Evolutionary conservation across 75 land plant genomes (phyloP), one percentile per base, ranked within the genome.

Genomic region (Picea sitchensis): DNA sequence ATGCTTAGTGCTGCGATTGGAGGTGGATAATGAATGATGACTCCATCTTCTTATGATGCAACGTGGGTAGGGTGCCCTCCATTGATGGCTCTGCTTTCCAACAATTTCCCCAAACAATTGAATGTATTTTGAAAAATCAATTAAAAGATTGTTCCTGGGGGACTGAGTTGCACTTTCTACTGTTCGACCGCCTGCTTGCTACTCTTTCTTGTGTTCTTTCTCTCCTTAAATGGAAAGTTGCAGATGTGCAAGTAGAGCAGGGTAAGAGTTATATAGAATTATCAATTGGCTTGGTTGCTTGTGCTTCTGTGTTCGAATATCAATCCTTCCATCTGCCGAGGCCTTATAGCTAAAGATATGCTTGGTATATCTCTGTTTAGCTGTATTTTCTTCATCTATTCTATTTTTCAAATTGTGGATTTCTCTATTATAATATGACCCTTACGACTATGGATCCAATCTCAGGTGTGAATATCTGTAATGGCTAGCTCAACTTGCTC

Each of bases 31-130:
- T 87, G 89, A 2, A 82, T 92, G 86, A 92, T 94, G 14, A 86
- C n/a, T n/a, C n/a, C 59, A 0, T 94, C 96, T 0, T 84, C 96
- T 2, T 94, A 94, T 63, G 96, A 94, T 80, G 88, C 94, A 0
- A 94, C 96, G 0, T 93, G 96, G 96, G 96, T 93, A 65, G 87
- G 17, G 84, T 93, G 32, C 80, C 82, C 32, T n/a, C 80, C 17
- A n/a, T 41, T 41, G 54, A 36, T 31, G 47, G 47, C 47, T 36
- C 72, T 7, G 21, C n/a, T 14, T n/a, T 64, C 4, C 87, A 85
- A 34, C 79, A 86, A 75, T 86, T 86, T 51, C 87, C 87, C 14
- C 61, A 79, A 68, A 54, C 65, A 7, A 7, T 86, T 31, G 64
- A 86, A 23, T 86, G 87, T 85, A 83, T 86, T 59, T 5, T 83